A percentile compares a stretch with the other conserved stretches of the same genome.
These are phyloP conservation scores for Naganishia vishniacii DNA, from an alignment of 768 basidiomycete species.

Conservation along the genomic window DNA sequence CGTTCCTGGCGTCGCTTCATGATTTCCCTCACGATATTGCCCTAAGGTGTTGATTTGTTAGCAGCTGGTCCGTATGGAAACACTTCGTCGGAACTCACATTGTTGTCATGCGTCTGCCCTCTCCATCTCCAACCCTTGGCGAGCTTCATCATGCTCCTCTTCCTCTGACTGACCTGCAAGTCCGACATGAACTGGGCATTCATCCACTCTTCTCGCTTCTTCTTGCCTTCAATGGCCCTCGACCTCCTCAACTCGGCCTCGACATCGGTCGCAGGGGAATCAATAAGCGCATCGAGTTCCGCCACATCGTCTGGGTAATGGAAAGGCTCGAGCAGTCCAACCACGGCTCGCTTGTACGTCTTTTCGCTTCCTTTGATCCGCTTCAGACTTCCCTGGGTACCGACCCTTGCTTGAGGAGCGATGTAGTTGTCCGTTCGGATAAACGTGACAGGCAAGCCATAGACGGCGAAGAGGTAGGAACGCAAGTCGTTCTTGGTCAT, in stretches of 20 bases:
- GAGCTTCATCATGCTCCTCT: constrained; percentile 46
- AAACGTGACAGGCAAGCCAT: constrained; percentile 82
- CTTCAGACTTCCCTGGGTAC: constrained; percentile 25
- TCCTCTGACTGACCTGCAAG: constrained; percentile 43
- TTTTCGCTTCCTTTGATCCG: constrained; percentile 34
- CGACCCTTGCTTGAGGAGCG: constrained; percentile 53
- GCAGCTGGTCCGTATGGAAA: constrained; percentile 47
- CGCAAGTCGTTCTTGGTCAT: constrained; percentile 90
- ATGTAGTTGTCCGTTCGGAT: constrained; percentile 91
- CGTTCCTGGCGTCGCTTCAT: constrained; percentile 53
- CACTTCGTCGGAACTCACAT: constrained; percentile 46
- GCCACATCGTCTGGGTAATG: constrained; percentile 78
- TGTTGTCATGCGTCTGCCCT: constrained; percentile 41
- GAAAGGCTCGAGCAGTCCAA: constrained; percentile 86
- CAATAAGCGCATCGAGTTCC: constrained; percentile 58
- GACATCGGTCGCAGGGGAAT: neutral
- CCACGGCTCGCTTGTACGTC: constrained; percentile 84
- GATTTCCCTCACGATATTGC: constrained; percentile 56
- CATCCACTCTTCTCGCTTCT: constrained; percentile 55
- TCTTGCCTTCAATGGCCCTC: constrained; percentile 51
- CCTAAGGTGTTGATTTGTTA: constrained; percentile 25
- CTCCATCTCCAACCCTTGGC: constrained; percentile 45
- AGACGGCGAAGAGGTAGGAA: constrained; percentile 74
- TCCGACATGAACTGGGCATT: constrained; percentile 60
- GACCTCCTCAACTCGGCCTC: constrained; percentile 15